Conservation (phyloP, 2,329 filamentous ascomycete species). For the Dothidotthia symphoricarpi region DNA sequence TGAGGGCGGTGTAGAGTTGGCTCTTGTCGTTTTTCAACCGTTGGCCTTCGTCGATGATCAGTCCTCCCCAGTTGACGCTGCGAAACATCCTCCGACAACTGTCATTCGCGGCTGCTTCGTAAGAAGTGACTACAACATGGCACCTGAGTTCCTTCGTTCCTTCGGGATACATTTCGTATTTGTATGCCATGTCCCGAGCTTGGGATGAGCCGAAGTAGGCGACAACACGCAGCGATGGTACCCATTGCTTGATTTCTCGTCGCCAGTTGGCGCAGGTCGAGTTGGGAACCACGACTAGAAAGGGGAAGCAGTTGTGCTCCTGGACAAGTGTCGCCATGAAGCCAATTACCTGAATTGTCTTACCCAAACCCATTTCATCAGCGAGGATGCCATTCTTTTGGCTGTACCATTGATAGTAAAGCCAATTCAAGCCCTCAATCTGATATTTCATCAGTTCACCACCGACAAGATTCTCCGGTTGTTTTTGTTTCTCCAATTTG, state of each 20-base stretch:
- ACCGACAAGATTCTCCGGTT: constrained; percentile 71
- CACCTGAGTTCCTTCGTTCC: constrained; percentile 68
- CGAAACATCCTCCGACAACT: constrained; percentile 65
- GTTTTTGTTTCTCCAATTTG: constrained; percentile 65
- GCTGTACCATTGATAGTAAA: constrained; percentile 83
- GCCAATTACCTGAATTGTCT: constrained; percentile 90
- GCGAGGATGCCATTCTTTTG: constrained; percentile 85
- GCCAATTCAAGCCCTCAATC: constrained; percentile 89
- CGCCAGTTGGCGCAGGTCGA: constrained; percentile 98
- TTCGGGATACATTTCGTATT: constrained; percentile 80
- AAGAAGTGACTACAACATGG: constrained; percentile 92
- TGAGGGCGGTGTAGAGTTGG: constrained; percentile 72
- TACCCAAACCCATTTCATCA: constrained; percentile 97
- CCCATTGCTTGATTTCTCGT: constrained; percentile 92
- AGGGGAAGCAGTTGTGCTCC: constrained; percentile 76
- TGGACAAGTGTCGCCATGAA: constrained; percentile 69
- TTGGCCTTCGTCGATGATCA: constrained; percentile 94
- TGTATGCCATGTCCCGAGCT: constrained; percentile 71
- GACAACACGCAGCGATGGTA: constrained; percentile 81
- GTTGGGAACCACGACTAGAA: constrained; percentile 90
- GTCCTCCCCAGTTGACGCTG: constrained; percentile 74
- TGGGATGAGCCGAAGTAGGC: constrained; percentile 80
- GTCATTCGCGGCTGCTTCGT: constrained; percentile 80
- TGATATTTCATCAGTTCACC: constrained; percentile 93
- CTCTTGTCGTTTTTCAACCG: constrained; percentile 91